Evolutionary conservation across 164 flowering plant genomes (phyloP).

Genomic region (Piper betle): DNA sequence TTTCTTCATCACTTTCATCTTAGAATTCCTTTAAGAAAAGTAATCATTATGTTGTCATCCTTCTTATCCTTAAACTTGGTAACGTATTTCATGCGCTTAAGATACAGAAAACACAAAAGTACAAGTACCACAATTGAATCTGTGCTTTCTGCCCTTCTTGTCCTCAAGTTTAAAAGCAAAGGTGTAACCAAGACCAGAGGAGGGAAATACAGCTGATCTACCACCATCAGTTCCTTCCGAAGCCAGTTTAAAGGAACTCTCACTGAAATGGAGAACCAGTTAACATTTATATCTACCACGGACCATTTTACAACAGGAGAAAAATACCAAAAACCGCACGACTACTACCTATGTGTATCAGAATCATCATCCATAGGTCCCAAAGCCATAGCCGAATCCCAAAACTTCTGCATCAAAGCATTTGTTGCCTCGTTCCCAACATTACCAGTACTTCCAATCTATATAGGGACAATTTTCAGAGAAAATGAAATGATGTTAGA

Average conservation of each 20-base stretch:
- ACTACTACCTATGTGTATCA: constrained; percentile 51
- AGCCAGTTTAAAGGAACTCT: constrained; percentile 54
- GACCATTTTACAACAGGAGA: background rate
- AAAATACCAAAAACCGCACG: background rate
- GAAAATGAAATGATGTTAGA: background rate
- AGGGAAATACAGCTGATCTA: constrained; percentile 33
- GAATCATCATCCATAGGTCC: constrained; percentile 61
- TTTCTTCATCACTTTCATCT: too few species aligned
- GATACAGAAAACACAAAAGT: background rate
- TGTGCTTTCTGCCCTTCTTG: constrained; percentile 78
- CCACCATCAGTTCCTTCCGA: constrained; percentile 71
- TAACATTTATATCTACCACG: background rate
- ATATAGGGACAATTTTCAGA: background rate
- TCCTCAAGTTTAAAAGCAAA: constrained; percentile 86
- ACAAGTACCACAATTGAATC: constrained; percentile 71
- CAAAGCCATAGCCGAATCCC: constrained; percentile 89
- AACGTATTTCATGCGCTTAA: background rate
- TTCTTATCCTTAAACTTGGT: background rate
- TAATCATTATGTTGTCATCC: too few species aligned
- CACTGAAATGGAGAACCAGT: constrained; percentile 36
- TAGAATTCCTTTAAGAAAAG: too few species aligned
- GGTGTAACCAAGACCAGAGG: constrained; percentile 23
- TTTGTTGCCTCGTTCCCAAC: constrained; percentile 53
- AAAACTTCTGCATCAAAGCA: constrained; percentile 81
- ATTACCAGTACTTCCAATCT: constrained; percentile 71